Evolutionary conservation across 495 filamentous ascomycete species (phyloP).

Genomic region (Rhypophila decipiens): DNA sequence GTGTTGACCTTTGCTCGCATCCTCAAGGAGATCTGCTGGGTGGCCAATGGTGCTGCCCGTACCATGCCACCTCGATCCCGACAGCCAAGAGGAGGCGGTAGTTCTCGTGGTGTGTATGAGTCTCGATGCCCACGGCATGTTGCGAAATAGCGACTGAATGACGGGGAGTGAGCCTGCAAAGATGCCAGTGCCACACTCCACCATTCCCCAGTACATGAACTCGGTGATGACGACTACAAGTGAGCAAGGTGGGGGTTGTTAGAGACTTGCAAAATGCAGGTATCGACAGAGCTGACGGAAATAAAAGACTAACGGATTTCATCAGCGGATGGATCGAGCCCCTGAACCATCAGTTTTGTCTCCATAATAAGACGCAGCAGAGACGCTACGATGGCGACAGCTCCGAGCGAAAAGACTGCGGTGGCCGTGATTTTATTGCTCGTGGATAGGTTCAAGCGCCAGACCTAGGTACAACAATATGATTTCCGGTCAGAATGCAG

Average conservation of each 20-base stretch:
- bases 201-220: slow-evolving; percentile 19
- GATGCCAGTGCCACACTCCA: slow-evolving; percentile 16
- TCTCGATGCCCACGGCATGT: too few species aligned
- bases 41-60: too few species aligned
- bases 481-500: not conserved
- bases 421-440: slow-evolving; percentile 13
- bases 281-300: too few species aligned
- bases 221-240: slow-evolving; percentile 14
- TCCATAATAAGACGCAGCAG: slow-evolving; percentile 12
- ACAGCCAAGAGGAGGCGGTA: too few species aligned
- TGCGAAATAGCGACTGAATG: too few species aligned
- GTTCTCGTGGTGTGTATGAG: too few species aligned
- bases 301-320: slow-evolving; percentile 13
- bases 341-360: slow-evolving; percentile 1
- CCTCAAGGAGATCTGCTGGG: too few species aligned
- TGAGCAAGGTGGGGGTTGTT: not conserved
- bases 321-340: slow-evolving; percentile 14
- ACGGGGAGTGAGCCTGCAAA: slow-evolving; percentile 17
- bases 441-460: slow-evolving; percentile 14
- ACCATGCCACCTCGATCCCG: too few species aligned
- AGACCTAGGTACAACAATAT: slow-evolving; percentile 11
- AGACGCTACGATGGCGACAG: slow-evolving; percentile 15
- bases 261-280: not conserved
- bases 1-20: too few species aligned
- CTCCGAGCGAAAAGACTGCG: slow-evolving; percentile 19